Base-by-base conservation (phyloP, 2,329 filamentous ascomycete species). In the Paecilomyces formosus region DNA sequence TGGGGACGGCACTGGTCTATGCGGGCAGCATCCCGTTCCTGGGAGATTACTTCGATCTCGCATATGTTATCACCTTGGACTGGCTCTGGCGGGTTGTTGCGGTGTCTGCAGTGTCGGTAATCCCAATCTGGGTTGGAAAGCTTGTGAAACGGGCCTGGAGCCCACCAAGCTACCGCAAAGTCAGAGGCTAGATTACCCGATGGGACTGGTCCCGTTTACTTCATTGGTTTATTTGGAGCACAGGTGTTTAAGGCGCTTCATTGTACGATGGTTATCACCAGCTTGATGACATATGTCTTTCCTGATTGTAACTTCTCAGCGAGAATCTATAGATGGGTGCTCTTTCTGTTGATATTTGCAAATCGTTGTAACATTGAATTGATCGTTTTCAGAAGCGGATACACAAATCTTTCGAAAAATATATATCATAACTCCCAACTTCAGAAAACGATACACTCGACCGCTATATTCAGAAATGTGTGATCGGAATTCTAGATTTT, bases 121-220 rank as follows among this genome's bases (percentile, higher is more conserved):
- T 96, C 54, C 94, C 94, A 18, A 90, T 93, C 1, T 97, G 93
- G 77, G 88, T 85, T 55, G 91, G 84, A 21, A 97, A 97, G 79
- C 74, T 95, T 61, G 88, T 97, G 64, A 82, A 89, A 67, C 82
- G 91, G 69, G 91, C 86, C 61, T 87, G 96, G 81, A 92, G 89
- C 76, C 94, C 94, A 62, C 92, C 92, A 21, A 96, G 89, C 70
- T 97, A 97, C 78, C 83, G 94, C 68, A 99, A 99, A 79, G 92
- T 99, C 12, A 70, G 75, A 54, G 76, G 75, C 5, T 77, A 61
- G 68, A 24, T 2, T 52, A 5, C n/a, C 9, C 8, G 21, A 35
- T 35, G 22, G 11, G 9, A 8, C n/a, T 45, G n/a, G 39, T 45
- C 11, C 30, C 22, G 18, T 55, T 24, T 13, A 21, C 31, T 31